Percentiles rank a stretch among this genome's conserved stretches.
Evolutionary conservation across 768 basidiomycete genomes (phyloP).

Genomic region (Termitomyces sp.): DNA sequence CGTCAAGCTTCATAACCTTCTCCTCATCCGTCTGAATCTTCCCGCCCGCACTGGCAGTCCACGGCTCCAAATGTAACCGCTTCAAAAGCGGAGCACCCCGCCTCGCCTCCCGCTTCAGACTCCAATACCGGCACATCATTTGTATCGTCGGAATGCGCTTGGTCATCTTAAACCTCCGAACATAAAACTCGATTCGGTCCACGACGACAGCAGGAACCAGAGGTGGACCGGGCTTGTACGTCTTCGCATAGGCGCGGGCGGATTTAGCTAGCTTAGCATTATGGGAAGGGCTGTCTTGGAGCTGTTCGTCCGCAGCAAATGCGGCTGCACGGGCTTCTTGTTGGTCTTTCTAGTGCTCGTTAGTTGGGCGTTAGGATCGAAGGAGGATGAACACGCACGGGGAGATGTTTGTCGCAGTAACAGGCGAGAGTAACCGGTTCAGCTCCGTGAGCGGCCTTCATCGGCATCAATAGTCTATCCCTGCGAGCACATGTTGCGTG

Average conservation of each 20-base stretch:
- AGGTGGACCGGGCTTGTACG: conserved; percentile 90
- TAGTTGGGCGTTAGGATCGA: not conserved
- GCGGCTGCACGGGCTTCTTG: conserved; percentile 58
- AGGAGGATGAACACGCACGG: conserved; percentile 49
- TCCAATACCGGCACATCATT: conserved; percentile 90
- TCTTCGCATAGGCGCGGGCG: conserved; percentile 88
- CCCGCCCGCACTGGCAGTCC: conserved; percentile 77
- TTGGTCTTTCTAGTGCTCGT: conserved; percentile 57
- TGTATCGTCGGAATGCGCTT: conserved; percentile 79
- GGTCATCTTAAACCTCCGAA: conserved; percentile 62
- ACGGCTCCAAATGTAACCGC: conserved; percentile 91
- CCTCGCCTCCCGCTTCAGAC: conserved; percentile 90
- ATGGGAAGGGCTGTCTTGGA: conserved; percentile 36
- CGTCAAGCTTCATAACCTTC: conserved; percentile 78
- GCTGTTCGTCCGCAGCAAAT: conserved; percentile 50
- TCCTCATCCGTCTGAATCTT: conserved; percentile 79
- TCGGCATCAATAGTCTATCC: conserved; percentile 79
- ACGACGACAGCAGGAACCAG: conserved; percentile 85
- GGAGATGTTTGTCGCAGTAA: conserved; percentile 89
- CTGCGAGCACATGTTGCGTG: conserved; percentile 93
- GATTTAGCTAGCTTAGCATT: conserved; percentile 61
- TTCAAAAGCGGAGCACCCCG: conserved; percentile 93
- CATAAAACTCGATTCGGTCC: conserved; percentile 75
- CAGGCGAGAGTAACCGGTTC: conserved; percentile 66
- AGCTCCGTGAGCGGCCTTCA: conserved; percentile 78